Conservation (phyloP, 2,329 filamentous ascomycete genomes). For the Capronia epimyces region DNA sequence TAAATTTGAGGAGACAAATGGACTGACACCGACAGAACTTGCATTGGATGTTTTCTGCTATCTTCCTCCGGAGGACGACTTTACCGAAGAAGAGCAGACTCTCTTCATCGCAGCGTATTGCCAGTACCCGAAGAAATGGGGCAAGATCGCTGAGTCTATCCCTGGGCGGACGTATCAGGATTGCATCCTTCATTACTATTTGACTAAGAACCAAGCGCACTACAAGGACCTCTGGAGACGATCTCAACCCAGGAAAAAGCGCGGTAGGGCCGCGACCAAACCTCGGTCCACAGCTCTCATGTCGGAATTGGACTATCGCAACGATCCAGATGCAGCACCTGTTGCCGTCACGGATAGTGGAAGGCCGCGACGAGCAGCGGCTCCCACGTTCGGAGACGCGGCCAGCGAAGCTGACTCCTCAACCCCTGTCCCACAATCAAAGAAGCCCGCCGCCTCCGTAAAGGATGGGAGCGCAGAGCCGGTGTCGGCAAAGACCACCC, state of each 20-base stretch:
- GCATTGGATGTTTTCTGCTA: conserved; percentile 44
- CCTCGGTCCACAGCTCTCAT: conserved; percentile 47
- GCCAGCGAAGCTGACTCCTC: conserved; percentile 31
- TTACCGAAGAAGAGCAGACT: conserved; percentile 44
- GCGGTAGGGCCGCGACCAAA: conserved; percentile 35
- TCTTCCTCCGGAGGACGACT: conserved; percentile 44
- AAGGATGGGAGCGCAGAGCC: conserved; percentile 31
- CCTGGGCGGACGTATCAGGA: conserved; percentile 45
- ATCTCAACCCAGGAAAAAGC: conserved; percentile 40
- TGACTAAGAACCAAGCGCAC: conserved; percentile 46
- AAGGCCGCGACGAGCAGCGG: conserved; percentile 45
- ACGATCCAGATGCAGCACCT: conserved; percentile 37
- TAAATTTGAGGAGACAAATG: conserved; percentile 46
- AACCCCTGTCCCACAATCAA: conserved; percentile 32
- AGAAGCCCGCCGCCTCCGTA: conserved; percentile 29
- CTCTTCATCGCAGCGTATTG: conserved; percentile 46
- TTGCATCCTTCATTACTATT: conserved; percentile 48
- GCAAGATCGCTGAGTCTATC: conserved; percentile 46
- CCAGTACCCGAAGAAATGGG: conserved; percentile 47
- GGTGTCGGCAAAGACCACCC: conserved; percentile 23
- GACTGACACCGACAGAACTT: conserved; percentile 36
- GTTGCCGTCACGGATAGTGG: conserved; percentile 47
- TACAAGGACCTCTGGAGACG: conserved; percentile 48
- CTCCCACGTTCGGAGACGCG: conserved; percentile 44
- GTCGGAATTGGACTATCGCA: conserved; percentile 44